Conservation (phyloP, 2,329 filamentous ascomycete species). For the Cercospora sp. region DNA sequence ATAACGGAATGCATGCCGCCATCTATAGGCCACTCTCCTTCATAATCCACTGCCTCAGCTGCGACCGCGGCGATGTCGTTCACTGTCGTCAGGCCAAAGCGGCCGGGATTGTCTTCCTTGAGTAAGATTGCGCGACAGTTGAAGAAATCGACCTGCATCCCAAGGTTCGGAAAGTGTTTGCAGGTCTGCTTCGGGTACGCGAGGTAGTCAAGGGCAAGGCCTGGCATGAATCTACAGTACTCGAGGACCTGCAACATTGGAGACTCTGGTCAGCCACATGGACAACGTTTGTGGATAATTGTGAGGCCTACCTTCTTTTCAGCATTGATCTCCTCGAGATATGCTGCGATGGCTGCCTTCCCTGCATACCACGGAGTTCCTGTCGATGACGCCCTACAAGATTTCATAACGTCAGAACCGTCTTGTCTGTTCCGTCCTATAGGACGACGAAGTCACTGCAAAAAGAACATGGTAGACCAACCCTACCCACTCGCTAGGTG, state of each 20-base stretch:
- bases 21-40: slow-evolving; percentile 46
- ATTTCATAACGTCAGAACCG: slow-evolving; percentile 4
- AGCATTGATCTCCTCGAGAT: slow-evolving; percentile 55
- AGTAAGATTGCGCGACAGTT: slow-evolving; percentile 47
- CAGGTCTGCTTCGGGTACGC: slow-evolving; percentile 52
- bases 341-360: slow-evolving; percentile 54
- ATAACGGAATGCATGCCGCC: slow-evolving; percentile 47
- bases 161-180: slow-evolving; percentile 46
- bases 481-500: slow-evolving; percentile 21
- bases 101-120: slow-evolving; percentile 37
- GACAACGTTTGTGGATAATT: neutral
- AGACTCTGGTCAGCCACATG: neutral
- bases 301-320: slow-evolving; percentile 42
- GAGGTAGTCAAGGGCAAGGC: slow-evolving; percentile 50
- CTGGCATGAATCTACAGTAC: slow-evolving; percentile 59
- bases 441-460: neutral
- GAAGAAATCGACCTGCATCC: slow-evolving; percentile 44
- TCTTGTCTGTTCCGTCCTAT: neutral
- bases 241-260: slow-evolving; percentile 50
- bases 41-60: slow-evolving; percentile 46
- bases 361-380: slow-evolving; percentile 47
- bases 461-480: slow-evolving; percentile 11
- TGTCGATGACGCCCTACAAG: slow-evolving; percentile 8
- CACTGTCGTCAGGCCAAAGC: slow-evolving; percentile 49
- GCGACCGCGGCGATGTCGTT: slow-evolving; percentile 48